A percentile compares a stretch with the other conserved stretches of the same genome.
Conservation (phyloP, 2,329 filamentous ascomycete species). For the Talaromyces sp. region DNA sequence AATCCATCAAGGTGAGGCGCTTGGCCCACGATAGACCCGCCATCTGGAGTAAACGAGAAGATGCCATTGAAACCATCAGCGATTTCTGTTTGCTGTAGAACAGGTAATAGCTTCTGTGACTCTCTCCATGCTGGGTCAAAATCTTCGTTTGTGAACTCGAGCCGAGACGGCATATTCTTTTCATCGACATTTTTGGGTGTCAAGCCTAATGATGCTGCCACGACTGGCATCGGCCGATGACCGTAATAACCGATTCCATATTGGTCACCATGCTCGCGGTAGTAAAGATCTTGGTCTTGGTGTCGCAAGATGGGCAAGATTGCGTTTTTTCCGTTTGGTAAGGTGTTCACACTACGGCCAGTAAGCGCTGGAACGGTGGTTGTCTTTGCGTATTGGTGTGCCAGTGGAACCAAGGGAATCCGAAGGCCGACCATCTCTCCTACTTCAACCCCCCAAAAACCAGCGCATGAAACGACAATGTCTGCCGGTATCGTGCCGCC, state of each 20-base stretch:
- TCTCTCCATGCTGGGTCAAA: conserved; percentile 58
- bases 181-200: conserved; percentile 53
- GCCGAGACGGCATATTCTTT: conserved; percentile 59
- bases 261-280: conserved; percentile 59
- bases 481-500: conserved; percentile 51
- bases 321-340: conserved; percentile 44
- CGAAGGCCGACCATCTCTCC: conserved; percentile 56
- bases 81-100: conserved; percentile 47
- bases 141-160: conserved; percentile 56
- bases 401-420: conserved; percentile 57
- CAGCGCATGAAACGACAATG: conserved; percentile 58
- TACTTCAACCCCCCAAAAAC: conserved; percentile 63
- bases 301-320: conserved; percentile 56
- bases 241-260: conserved; percentile 62
- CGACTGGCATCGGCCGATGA: conserved; percentile 57
- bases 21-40: conserved; percentile 55
- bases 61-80: conserved; percentile 61
- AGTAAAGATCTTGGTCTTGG: conserved; percentile 61
- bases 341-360: conserved; percentile 33
- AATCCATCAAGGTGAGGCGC: conserved; percentile 57
- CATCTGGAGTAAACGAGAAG: conserved; percentile 63
- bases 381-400: conserved; percentile 61
- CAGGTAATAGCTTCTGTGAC: conserved; percentile 51
- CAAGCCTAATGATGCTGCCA: conserved; percentile 49
- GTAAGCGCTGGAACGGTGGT: conserved; percentile 45